Evolutionary conservation across 169 alveolate genomes (phyloP), one percentile per base, ranked within the genome.

Genomic region (Plasmodium cynomolgi): DNA sequence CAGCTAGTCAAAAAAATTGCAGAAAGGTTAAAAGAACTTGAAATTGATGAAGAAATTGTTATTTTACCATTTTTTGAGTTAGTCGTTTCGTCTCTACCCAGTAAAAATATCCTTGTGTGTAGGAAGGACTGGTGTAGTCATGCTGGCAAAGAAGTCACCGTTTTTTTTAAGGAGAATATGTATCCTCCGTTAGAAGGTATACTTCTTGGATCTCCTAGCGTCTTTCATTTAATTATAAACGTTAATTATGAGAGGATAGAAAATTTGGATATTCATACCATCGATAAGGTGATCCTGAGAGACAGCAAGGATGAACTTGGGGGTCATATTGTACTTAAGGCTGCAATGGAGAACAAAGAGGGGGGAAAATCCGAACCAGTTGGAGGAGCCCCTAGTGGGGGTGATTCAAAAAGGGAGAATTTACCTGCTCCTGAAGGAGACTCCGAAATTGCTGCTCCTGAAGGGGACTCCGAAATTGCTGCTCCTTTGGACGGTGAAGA

Each of bases 71-170:
- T 90, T 68, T 83, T 85, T 72, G 93, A 84, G 11, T 92, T 82
- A 33, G 74, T 44, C 17, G 79, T 68, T 17, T 72, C 95, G 1
- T 74, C 84, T 54, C 74, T 84, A 9, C 94, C 84, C 0, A 71
- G 79, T 34, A 73, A 92, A 71, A 79, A 84, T 75, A 84, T 41
- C 62, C 88, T 96, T 17, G 84, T 83, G 33, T 95, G 96, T 80
- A 92, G 97, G 75, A 84, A 95, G 68, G 97, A 95, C 26, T 96
- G 97, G 97, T 95, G 94, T 82, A 68, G 62, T 17, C 50, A 96
- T 72, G 62, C 82, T 23, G 97, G 97, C 1, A 92, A 90, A 26
- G 85, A 93, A 44, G 97, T 95, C 33, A 58, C 83, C 29, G 85
- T 94, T 33, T 94, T 96, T 84, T 95, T 93, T 77, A 92, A 92